Percentiles rank a stretch among this genome's conserved stretches.
Conservation (phyloP, 164 flowering plant species). For the Saururus chinensis region DNA sequence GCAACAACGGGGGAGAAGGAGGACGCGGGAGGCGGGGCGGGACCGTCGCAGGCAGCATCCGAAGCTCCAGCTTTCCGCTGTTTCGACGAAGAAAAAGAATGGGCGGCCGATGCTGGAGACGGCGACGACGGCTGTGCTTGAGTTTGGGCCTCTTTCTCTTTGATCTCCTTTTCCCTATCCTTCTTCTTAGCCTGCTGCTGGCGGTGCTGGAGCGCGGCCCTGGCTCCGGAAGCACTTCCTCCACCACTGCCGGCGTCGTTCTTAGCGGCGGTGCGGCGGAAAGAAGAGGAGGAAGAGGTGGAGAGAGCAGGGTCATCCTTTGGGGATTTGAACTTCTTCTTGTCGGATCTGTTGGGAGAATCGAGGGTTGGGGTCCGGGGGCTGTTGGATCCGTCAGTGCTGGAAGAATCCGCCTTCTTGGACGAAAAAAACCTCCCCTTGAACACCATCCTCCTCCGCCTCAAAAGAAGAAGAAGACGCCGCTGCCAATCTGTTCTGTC, state of each 20-base stretch:
- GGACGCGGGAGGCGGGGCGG: slow-evolving; percentile 13
- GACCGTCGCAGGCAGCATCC: slow-evolving; percentile 14
- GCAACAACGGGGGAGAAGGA: slow-evolving; percentile 58
- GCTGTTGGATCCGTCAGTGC: slow-evolving; percentile 73
- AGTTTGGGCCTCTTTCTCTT: slow-evolving; percentile 18
- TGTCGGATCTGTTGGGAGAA: slow-evolving; percentile 73
- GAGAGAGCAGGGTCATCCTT: slow-evolving; percentile 19
- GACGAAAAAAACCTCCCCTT: slow-evolving; percentile 89
- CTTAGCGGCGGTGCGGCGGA: slow-evolving; percentile 17
- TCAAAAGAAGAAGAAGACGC: background rate
- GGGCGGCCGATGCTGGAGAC: slow-evolving; percentile 1
- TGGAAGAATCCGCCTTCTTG: slow-evolving; percentile 71
- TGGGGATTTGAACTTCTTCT: slow-evolving; percentile 60
- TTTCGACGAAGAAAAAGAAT: slow-evolving; percentile 1
- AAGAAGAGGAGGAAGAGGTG: slow-evolving; percentile 9
- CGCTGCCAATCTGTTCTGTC: background rate
- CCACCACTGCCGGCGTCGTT: background rate
- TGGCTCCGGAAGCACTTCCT: background rate
- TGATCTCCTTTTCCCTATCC: slow-evolving; percentile 37
- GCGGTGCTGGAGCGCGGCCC: background rate
- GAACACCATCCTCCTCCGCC: slow-evolving; percentile 50
- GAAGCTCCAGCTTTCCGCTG: slow-evolving; percentile 1
- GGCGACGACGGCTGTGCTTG: background rate
- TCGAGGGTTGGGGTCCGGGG: slow-evolving; percentile 54
- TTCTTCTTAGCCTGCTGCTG: slow-evolving; percentile 3